Percentiles rank a stretch among this genome's conserved stretches.
Conservation (phyloP, 2,329 filamentous ascomycete species). For the Sporothrix inflata region DNA sequence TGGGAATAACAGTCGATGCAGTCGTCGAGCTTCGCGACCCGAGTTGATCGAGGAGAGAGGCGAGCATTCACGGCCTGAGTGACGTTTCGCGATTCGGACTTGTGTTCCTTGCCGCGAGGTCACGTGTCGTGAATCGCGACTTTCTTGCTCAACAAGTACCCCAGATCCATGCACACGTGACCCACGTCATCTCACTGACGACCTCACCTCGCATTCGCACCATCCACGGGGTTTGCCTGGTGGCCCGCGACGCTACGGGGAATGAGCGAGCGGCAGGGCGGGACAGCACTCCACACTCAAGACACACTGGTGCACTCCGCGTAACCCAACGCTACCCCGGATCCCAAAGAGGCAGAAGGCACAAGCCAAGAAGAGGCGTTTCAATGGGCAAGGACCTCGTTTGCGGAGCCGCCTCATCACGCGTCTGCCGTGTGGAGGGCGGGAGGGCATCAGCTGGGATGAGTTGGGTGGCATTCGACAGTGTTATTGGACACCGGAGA, state of each 20-base stretch:
- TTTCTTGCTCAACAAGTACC: neutral
- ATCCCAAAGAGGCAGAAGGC: slow-evolving; percentile 1
- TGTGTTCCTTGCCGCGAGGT: neutral
- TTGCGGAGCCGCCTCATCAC: neutral
- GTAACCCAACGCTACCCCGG: neutral
- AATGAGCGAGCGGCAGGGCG: neutral
- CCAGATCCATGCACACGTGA: neutral
- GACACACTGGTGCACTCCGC: neutral
- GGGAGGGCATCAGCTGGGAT: neutral
- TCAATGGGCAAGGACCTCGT: too few relatives aligned
- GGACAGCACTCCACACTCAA: neutral
- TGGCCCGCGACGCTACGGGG: neutral
- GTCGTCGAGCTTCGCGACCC: neutral
- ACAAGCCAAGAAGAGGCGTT: neutral
- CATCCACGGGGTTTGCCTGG: neutral
- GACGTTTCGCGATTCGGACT: slow-evolving; percentile 21
- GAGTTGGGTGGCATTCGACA: neutral
- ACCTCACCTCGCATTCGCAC: neutral
- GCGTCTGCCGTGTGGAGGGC: neutral
- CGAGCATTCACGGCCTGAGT: neutral
- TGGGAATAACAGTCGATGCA: neutral
- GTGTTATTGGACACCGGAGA: neutral
- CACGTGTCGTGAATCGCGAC: neutral
- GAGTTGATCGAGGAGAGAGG: neutral
- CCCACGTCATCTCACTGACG: neutral